Percentiles rank a stretch among this genome's conserved stretches.
Conservation (phyloP, 768 basidiomycete species). For the Collybia mongolica region DNA sequence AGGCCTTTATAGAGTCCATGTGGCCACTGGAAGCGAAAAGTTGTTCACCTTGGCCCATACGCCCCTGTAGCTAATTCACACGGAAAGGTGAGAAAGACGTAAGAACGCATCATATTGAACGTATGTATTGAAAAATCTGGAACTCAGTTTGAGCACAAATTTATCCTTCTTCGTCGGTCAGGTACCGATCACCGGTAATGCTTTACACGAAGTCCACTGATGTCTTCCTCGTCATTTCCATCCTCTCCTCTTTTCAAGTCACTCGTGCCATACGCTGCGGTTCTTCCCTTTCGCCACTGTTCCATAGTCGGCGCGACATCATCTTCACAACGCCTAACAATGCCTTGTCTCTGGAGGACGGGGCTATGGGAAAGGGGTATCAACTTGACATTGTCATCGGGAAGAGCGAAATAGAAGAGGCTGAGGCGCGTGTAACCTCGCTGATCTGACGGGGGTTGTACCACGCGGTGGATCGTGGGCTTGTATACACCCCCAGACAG, state of each 20-base stretch:
- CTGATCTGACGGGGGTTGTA: constrained; percentile 48
- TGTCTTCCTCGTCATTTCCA: constrained; percentile 40
- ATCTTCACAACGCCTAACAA: constrained; percentile 28
- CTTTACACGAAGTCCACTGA: constrained; percentile 42
- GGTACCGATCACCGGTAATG: constrained; percentile 34
- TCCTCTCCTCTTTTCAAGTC: constrained; percentile 17
- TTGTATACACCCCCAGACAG: constrained; percentile 46
- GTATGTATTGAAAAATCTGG: no score
- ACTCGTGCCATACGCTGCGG: constrained; percentile 35
- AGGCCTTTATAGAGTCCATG: no score
- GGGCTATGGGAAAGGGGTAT: constrained; percentile 38
- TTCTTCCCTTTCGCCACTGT: constrained; percentile 36
- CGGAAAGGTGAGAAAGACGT: no score
- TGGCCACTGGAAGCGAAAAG: no score
- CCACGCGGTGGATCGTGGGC: constrained; percentile 46
- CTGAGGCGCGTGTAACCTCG: constrained; percentile 38
- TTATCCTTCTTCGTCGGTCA: no score
- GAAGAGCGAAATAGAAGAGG: constrained; percentile 42
- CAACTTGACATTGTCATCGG: constrained; percentile 40
- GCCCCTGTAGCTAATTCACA: no score
- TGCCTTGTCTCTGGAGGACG: constrained; percentile 34
- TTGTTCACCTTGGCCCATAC: no score
- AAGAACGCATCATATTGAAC: no score
- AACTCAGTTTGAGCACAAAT: no score
- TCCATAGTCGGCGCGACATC: constrained; percentile 38